Evolutionary conservation across 176 grass and related monocot genomes (phyloP).

Genomic region (Hsuehochloa calcarea): DNA sequence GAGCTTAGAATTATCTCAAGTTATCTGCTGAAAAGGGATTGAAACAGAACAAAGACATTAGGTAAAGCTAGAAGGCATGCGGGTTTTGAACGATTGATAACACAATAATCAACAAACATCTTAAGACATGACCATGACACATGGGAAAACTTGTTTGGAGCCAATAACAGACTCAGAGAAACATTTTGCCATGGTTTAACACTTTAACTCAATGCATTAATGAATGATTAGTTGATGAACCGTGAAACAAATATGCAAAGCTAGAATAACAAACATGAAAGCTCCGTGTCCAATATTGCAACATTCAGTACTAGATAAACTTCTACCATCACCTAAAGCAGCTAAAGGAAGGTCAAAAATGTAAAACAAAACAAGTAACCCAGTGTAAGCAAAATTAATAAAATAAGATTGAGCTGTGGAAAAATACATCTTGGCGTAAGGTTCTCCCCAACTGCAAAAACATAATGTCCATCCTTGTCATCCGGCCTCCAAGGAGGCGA

Average conservation of each 20-base stretch:
- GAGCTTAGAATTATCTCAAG: conserved; percentile 7
- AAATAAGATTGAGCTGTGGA: background rate
- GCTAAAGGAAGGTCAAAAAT: background rate
- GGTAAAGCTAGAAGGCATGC: background rate
- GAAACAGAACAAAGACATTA: conserved; percentile 15
- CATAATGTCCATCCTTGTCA: conserved; percentile 94
- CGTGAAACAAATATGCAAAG: background rate
- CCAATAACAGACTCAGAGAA: background rate
- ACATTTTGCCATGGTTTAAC: background rate
- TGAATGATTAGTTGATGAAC: background rate
- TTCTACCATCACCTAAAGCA: conserved; percentile 1
- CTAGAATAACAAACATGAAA: conserved; percentile 11
- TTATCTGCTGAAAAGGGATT: background rate
- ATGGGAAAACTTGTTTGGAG: background rate
- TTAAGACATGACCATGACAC: background rate
- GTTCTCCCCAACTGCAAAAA: conserved; percentile 71
- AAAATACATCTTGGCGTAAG: conserved; percentile 91
- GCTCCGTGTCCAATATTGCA: background rate
- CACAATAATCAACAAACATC: background rate
- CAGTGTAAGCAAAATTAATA: background rate
- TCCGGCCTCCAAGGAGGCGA: conserved; percentile 80
- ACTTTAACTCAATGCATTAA: background rate
- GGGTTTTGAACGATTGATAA: background rate
- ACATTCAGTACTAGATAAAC: conserved; percentile 2
- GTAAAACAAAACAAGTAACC: conserved; percentile 6